Conservation (phyloP, 1,284 basidiomycete species). For the Puccinia sorghi region DNA sequence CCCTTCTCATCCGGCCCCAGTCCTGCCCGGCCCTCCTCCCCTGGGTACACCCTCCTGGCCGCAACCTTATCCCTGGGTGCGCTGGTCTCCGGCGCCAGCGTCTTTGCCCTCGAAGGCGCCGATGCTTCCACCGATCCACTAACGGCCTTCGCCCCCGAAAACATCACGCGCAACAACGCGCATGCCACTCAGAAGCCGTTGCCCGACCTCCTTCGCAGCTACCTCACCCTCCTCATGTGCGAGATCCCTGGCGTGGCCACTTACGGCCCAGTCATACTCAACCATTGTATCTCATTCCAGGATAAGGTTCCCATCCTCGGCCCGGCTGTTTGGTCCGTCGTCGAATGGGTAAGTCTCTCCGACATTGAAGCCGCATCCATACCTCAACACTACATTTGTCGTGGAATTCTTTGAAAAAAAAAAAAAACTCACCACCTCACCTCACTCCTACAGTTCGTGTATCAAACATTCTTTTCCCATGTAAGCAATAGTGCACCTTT, state of each 20-base stretch:
- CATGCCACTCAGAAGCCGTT: constrained; percentile 2
- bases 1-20: background rate
- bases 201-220: constrained; percentile 27
- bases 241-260: constrained; percentile 33
- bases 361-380: background rate
- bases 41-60: background rate
- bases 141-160: background rate
- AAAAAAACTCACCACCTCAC: background rate
- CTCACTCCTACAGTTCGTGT: constrained; percentile 13
- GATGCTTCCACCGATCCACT: constrained; percentile 7
- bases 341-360: constrained; percentile 24
- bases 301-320: constrained; percentile 33
- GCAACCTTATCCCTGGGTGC: background rate
- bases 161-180: background rate
- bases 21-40: background rate
- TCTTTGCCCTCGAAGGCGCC: constrained; percentile 1
- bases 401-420: background rate
- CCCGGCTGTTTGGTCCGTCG: constrained; percentile 22
- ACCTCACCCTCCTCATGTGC: constrained; percentile 30
- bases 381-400: background rate
- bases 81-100: constrained; percentile 1
- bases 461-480: constrained; percentile 44
- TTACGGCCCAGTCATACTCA: constrained; percentile 32
- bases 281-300: constrained; percentile 4
- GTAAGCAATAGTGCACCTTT: constrained; percentile 5